Conservation (phyloP, 2,329 filamentous ascomycete genomes). For the Thyridium curvatum region DNA sequence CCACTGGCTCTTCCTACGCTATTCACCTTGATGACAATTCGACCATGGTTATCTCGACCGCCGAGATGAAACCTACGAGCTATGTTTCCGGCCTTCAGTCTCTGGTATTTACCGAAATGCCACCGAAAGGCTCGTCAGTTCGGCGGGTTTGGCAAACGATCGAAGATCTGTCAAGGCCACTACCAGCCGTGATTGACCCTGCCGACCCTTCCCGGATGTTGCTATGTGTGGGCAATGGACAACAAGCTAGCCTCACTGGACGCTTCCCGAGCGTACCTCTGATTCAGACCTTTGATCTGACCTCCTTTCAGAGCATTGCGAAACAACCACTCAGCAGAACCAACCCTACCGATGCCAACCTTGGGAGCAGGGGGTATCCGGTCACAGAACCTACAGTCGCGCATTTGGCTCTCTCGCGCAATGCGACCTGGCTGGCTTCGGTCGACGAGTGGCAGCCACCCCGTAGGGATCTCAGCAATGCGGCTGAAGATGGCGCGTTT, state of each 20-base stretch:
- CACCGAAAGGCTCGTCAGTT: conserved; percentile 46
- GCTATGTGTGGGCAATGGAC: conserved; percentile 59
- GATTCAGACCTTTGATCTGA: conserved; percentile 84
- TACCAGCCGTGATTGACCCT: conserved; percentile 59
- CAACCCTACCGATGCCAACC: conserved; percentile 75
- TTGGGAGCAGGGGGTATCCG: conserved; percentile 62
- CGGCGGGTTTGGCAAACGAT: conserved; percentile 41
- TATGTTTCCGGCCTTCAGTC: conserved; percentile 81
- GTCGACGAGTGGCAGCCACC: conserved; percentile 87
- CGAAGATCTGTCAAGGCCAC: conserved; percentile 37
- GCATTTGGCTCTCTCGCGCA: conserved; percentile 66
- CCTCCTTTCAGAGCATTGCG: conserved; percentile 68
- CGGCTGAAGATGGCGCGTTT: conserved; percentile 34
- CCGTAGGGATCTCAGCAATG: conserved; percentile 55
- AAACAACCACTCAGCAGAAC: conserved; percentile 86
- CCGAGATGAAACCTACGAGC: conserved; percentile 77
- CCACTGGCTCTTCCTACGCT: conserved; percentile 72
- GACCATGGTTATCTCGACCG: conserved; percentile 80
- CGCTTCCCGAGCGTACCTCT: conserved; percentile 45
- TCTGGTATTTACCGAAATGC: conserved; percentile 41
- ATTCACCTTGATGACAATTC: conserved; percentile 90
- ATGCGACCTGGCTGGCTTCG: conserved; percentile 86
- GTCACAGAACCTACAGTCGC: conserved; percentile 75
- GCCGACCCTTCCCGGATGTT: conserved; percentile 57
- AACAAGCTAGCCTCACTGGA: conserved; percentile 47